phyloP scores from a whole-genome alignment of 2,329 filamentous ascomycete genomes.

The Meredithiella fracta region DNA sequence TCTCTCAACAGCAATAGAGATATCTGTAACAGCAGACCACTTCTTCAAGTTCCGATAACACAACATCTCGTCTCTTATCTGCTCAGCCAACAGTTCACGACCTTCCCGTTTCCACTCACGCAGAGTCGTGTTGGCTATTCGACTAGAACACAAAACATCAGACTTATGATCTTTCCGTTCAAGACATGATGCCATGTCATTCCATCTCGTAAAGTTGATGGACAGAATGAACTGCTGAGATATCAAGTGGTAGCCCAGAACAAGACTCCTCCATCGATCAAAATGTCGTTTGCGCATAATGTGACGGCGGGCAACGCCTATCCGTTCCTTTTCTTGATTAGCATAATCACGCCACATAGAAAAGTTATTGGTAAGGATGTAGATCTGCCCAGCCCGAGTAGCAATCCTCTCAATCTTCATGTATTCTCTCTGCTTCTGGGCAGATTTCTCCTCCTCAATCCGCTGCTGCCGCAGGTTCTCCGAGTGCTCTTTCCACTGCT shows the following conservation, averaged over 20 bases:
- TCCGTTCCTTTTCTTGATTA: slow-evolving; percentile 47
- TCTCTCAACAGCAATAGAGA: background rate
- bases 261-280: slow-evolving; percentile 16
- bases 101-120: slow-evolving; percentile 12
- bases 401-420: slow-evolving; percentile 23
- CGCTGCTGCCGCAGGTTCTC: slow-evolving; percentile 4
- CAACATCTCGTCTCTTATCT: slow-evolving; percentile 8
- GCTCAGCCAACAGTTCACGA: slow-evolving; percentile 9
- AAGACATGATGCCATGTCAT: slow-evolving; percentile 2
- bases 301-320: slow-evolving; percentile 51
- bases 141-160: slow-evolving; percentile 10
- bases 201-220: slow-evolving; percentile 15
- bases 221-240: slow-evolving; percentile 7
- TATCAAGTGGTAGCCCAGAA: slow-evolving; percentile 11
- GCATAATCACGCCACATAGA: slow-evolving; percentile 47
- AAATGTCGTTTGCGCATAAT: slow-evolving; percentile 40
- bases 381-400: slow-evolving; percentile 45
- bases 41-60: slow-evolving; percentile 7
- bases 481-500: slow-evolving; percentile 12
- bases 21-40: slow-evolving; percentile 13
- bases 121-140: slow-evolving; percentile 10
- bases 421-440: slow-evolving; percentile 10
- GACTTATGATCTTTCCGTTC: slow-evolving; percentile 9
- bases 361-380: slow-evolving; percentile 35
- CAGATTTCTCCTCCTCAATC: slow-evolving; percentile 9